Conservation (phyloP, 2,329 filamentous ascomycete genomes). For the Diaporthe batatas region DNA sequence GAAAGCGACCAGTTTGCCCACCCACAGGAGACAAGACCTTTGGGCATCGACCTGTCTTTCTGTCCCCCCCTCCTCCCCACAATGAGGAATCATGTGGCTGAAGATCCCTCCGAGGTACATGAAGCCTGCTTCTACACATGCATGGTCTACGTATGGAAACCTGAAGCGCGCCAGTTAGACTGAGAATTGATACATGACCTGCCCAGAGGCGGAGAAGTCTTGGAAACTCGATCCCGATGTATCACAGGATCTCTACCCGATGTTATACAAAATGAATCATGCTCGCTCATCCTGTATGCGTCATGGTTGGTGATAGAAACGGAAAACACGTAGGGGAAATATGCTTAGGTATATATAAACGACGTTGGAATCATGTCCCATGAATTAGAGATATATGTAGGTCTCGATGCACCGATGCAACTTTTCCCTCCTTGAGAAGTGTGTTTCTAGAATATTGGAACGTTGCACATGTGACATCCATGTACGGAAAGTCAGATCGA, state of each 20-base stretch:
- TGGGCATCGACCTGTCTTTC: too few species aligned
- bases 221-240: neutral
- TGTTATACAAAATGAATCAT: conserved; percentile 32
- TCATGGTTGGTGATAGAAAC: neutral
- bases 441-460: too few species aligned
- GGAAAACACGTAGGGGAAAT: neutral
- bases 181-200: neutral
- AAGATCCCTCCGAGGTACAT: neutral
- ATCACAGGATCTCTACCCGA: neutral
- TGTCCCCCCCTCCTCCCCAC: neutral
- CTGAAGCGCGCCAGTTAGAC: neutral
- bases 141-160: neutral
- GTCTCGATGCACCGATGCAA: neutral
- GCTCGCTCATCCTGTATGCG: conserved; percentile 29
- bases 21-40: neutral
- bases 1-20: neutral
- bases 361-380: too few species aligned
- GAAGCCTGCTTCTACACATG: neutral
- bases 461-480: too few species aligned
- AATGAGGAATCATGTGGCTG: too few species aligned
- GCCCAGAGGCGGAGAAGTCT: neutral
- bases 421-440: neutral
- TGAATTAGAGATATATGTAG: neutral
- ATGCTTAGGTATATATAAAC: conserved; percentile 28
- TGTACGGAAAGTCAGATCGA: neutral